phyloP scores from a whole-genome alignment of 148 eudicot species.

The Cornus florida region DNA sequence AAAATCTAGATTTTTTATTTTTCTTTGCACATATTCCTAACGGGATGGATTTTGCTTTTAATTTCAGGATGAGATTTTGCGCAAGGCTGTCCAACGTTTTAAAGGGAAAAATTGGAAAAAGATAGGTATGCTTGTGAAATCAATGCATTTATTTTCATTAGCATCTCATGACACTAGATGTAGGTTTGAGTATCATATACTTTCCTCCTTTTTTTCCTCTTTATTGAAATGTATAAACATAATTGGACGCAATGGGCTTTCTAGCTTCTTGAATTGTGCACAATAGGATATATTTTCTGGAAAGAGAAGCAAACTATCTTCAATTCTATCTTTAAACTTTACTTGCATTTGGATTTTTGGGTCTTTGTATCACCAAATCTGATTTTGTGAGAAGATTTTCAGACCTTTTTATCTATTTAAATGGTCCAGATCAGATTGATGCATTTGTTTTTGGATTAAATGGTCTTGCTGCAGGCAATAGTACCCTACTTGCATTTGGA shows the following conservation, averaged over 20 bases:
- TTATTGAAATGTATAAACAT: neutral
- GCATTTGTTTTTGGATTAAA: too few relatives aligned
- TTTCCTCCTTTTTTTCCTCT: neutral
- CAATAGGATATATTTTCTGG: neutral
- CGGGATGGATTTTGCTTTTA: conserved; percentile 5
- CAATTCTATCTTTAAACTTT: too few relatives aligned
- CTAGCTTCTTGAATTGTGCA: neutral
- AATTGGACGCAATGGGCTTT: neutral
- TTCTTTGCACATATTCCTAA: neutral
- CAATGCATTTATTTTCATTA: neutral
- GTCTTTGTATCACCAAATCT: too few relatives aligned
- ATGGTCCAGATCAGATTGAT: too few relatives aligned
- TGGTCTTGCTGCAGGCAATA: too few relatives aligned
- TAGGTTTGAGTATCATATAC: neutral
- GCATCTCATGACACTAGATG: neutral
- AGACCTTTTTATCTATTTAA: too few relatives aligned
- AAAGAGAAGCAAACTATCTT: too few relatives aligned
- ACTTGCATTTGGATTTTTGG: neutral
- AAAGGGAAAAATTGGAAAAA: conserved; percentile 95
- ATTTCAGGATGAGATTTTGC: conserved; percentile 74
- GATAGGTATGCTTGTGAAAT: conserved; percentile 52
- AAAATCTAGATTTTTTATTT: neutral
- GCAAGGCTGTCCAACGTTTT: conserved; percentile 74
- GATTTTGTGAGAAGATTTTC: too few relatives aligned
- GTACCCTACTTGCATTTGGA: neutral